Evolutionary conservation across 2,329 filamentous ascomycete species (phyloP).

Genomic region (Phaeosphaeriaceae sp.): DNA sequence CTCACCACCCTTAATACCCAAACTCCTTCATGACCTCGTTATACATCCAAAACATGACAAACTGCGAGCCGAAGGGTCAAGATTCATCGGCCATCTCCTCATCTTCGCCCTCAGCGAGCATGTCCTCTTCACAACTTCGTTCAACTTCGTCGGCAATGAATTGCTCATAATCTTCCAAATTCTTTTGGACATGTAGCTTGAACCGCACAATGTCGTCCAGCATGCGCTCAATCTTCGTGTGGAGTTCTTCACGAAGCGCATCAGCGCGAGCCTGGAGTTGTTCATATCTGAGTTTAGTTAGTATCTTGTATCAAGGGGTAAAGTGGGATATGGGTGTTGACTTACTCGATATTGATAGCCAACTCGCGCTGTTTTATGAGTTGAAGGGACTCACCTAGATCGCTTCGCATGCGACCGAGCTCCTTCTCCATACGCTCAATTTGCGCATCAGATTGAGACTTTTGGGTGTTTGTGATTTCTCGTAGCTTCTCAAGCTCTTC

Average conservation of each 20-base stretch:
- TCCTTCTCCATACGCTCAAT: slow-evolving; percentile 99
- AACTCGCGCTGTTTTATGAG: slow-evolving; percentile 94
- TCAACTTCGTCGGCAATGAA: slow-evolving; percentile 96
- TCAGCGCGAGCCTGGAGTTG: slow-evolving; percentile 86
- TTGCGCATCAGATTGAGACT: slow-evolving; percentile 86
- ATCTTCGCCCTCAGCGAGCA: slow-evolving; percentile 35
- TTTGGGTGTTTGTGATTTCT: slow-evolving; percentile 84
- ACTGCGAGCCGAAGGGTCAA: background rate
- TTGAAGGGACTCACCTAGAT: slow-evolving; percentile 84
- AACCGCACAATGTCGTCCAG: slow-evolving; percentile 97
- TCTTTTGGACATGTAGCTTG: slow-evolving; percentile 95
- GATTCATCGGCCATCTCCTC: slow-evolving; percentile 37
- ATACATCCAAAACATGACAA: slow-evolving; percentile 5
- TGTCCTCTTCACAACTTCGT: slow-evolving; percentile 59
- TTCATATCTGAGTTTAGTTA: slow-evolving; percentile 71
- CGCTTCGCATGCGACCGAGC: slow-evolving; percentile 87
- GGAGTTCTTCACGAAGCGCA: slow-evolving; percentile 90
- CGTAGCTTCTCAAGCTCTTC: slow-evolving; percentile 95
- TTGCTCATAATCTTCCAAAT: slow-evolving; percentile 89
- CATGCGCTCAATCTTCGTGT: slow-evolving; percentile 95
- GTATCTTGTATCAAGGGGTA: background rate
- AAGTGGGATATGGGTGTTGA: slow-evolving; percentile 21
- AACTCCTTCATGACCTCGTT: slow-evolving; percentile 12
- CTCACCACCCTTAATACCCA: background rate
- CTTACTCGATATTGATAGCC: slow-evolving; percentile 93